phyloP scores from a whole-genome alignment of 345 rosid species.

The Euclidium syriacum region DNA sequence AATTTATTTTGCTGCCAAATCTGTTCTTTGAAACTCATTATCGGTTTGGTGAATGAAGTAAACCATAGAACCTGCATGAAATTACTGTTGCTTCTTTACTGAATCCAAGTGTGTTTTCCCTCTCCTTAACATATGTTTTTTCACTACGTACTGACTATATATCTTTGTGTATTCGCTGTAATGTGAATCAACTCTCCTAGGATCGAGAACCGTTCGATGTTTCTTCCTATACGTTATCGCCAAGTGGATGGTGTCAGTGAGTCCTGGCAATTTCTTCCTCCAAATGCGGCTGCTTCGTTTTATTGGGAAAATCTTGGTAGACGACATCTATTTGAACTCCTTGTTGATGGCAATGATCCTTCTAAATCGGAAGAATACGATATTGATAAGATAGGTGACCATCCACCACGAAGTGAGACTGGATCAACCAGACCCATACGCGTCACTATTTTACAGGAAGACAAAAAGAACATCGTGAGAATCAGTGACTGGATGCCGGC shows the following conservation, averaged over 20 bases:
- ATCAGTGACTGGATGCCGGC: slow-evolving; percentile 97
- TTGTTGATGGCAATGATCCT: slow-evolving; percentile 66
- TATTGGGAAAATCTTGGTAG: slow-evolving; percentile 96
- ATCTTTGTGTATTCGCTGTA: background rate
- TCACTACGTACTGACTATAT: background rate
- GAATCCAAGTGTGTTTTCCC: slow-evolving; percentile 7
- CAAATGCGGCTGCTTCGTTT: slow-evolving; percentile 87
- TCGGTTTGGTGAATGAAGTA: background rate
- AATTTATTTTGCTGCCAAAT: background rate
- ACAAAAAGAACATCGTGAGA: slow-evolving; percentile 66
- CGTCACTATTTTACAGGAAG: slow-evolving; percentile 75
- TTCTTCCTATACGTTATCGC: slow-evolving; percentile 73
- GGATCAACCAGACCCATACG: slow-evolving; percentile 72
- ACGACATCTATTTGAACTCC: slow-evolving; percentile 59
- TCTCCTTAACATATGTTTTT: background rate
- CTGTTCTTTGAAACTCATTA: background rate
- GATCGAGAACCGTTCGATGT: slow-evolving; percentile 90
- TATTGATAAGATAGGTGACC: slow-evolving; percentile 83
- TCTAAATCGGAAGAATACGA: slow-evolving; percentile 51
- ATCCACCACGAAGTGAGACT: slow-evolving; percentile 53
- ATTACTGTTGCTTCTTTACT: slow-evolving; percentile 3
- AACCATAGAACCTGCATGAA: background rate
- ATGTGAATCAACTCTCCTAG: slow-evolving; percentile 36
- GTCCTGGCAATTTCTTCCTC: slow-evolving; percentile 88
- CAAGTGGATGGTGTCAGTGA: slow-evolving; percentile 71